Conservation (phyloP, 179 eudicot species). For the Monotropa hypopitys region DNA sequence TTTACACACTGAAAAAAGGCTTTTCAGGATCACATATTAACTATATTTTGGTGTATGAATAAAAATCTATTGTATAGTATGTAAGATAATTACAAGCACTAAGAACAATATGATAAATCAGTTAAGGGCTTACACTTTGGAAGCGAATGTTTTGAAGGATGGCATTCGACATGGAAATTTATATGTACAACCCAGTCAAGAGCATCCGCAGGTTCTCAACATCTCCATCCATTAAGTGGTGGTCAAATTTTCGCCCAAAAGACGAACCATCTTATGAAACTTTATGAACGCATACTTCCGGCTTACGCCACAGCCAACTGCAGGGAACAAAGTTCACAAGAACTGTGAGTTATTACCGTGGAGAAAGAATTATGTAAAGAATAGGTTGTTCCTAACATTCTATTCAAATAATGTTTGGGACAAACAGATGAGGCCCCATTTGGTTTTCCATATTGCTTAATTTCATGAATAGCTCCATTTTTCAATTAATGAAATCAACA, state of each 20-base stretch:
- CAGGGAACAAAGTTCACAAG: not conserved
- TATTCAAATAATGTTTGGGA: not conserved
- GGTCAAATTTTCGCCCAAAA: constrained; percentile 7
- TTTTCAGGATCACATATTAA: not conserved
- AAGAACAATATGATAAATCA: constrained; percentile 10
- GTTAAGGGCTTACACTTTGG: constrained; percentile 25
- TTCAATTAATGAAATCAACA: not conserved
- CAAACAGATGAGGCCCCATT: not conserved
- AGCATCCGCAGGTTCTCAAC: constrained; percentile 12
- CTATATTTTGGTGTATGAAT: not conserved
- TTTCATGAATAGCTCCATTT: not conserved
- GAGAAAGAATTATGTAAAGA: not conserved
- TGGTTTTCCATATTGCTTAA: not conserved
- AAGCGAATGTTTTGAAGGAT: constrained; percentile 8
- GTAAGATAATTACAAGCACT: constrained; percentile 15
- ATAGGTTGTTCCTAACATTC: not conserved
- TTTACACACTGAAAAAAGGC: not conserved
- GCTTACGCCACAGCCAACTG: constrained; percentile 1
- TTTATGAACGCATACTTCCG: constrained; percentile 4
- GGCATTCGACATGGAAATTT: constrained; percentile 19
- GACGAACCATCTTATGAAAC: constrained; percentile 9
- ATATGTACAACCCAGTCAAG: constrained; percentile 25
- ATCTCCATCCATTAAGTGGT: constrained; percentile 13
- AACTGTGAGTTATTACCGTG: not conserved
- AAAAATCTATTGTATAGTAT: constrained; percentile 11